Evolutionary conservation across 176 grass and related monocot genomes (phyloP).

Genomic region (Zizania latifolia): DNA sequence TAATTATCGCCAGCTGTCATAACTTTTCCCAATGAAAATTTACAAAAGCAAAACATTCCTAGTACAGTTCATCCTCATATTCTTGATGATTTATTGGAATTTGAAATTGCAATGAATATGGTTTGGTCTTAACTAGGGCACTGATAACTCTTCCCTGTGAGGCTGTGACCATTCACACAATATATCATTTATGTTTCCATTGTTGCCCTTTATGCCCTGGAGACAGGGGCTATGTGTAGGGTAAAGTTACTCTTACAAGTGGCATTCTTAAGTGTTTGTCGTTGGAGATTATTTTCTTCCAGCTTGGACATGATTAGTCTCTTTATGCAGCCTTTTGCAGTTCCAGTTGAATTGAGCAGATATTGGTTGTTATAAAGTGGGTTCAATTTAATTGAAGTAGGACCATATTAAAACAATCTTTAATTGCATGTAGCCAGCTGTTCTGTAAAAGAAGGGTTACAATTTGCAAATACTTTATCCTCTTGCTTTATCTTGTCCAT

Average conservation of each 20-base stretch:
- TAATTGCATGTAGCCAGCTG: constrained; percentile 34
- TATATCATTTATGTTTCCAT: background rate
- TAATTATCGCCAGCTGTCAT: background rate
- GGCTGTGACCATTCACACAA: background rate
- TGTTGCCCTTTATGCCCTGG: constrained; percentile 5
- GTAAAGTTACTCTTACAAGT: constrained; percentile 26
- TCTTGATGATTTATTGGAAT: background rate
- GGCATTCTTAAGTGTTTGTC: background rate
- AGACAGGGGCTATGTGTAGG: background rate
- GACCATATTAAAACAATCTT: constrained; percentile 33
- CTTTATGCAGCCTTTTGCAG: constrained; percentile 28
- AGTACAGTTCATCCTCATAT: background rate
- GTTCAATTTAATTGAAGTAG: constrained; percentile 46
- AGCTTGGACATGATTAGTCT: constrained; percentile 34
- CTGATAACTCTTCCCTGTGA: background rate
- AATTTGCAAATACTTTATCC: constrained; percentile 35
- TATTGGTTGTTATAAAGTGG: constrained; percentile 44
- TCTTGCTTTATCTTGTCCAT: constrained; percentile 34
- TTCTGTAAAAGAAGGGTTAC: constrained; percentile 28
- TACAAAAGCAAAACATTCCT: background rate
- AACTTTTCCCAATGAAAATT: background rate
- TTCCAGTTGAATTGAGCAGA: constrained; percentile 28
- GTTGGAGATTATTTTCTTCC: constrained; percentile 1
- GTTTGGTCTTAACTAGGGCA: background rate
- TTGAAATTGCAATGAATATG: background rate